Percentiles rank a stretch among this genome's conserved stretches.
phyloP scores from a whole-genome alignment of 176 grass and related monocot species.

The Chrysopogon serrulatus region DNA sequence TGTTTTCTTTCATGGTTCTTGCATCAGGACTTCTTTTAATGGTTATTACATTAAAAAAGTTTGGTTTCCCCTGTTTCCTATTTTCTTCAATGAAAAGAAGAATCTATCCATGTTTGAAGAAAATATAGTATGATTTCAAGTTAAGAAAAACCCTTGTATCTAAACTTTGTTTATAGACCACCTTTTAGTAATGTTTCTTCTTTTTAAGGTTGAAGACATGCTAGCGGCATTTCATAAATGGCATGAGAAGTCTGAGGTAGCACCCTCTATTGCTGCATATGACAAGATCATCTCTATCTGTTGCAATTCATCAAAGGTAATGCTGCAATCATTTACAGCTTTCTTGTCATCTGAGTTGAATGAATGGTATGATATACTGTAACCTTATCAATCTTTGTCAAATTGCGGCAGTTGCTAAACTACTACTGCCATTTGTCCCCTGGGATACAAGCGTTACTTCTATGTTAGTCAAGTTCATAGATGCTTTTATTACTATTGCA shows the following conservation, averaged over 20 bases:
- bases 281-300: conserved; percentile 59
- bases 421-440: neutral
- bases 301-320: conserved; percentile 68
- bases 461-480: neutral
- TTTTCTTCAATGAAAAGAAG: neutral
- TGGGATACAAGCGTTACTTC: neutral
- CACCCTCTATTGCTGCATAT: conserved; percentile 49
- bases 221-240: conserved; percentile 48
- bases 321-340: neutral
- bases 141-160: conserved; percentile 11
- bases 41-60: too few species aligned
- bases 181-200: conserved; percentile 24
- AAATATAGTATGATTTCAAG: conserved; percentile 5
- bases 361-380: neutral
- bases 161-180: conserved; percentile 10
- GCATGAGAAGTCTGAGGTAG: conserved; percentile 67
- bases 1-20: neutral
- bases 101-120: neutral
- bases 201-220: conserved; percentile 78
- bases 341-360: neutral
- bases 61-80: neutral
- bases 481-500: neutral
- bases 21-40: conserved; percentile 3
- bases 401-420: neutral
- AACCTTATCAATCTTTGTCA: neutral